phyloP scores from a whole-genome alignment of 169 alveolate genomes.

The Plasmodium ovale region DNA sequence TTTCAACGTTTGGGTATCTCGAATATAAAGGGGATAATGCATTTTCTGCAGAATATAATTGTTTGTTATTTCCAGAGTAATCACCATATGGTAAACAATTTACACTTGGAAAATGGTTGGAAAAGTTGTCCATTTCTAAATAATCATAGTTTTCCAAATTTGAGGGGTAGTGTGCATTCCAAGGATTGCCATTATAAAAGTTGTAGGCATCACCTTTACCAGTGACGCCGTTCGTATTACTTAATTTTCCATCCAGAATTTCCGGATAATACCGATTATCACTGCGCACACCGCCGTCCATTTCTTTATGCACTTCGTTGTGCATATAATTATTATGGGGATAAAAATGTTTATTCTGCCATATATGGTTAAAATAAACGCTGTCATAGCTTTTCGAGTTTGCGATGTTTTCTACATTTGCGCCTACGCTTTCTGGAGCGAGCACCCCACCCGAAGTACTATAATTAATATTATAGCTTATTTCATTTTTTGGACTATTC shows the following conservation, averaged over 20 bases:
- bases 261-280: neutral
- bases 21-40: conserved; percentile 9
- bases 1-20: neutral
- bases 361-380: neutral
- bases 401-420: neutral
- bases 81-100: neutral
- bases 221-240: neutral
- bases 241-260: neutral
- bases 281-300: no score
- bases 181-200: neutral
- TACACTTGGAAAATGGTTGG: neutral
- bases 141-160: conserved; percentile 30
- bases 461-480: conserved; percentile 25
- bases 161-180: neutral
- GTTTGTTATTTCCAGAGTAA: neutral
- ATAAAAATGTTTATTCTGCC: conserved; percentile 3
- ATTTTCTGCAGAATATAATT: conserved; percentile 19
- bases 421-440: neutral
- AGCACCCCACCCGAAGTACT: neutral
- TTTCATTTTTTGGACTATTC: neutral
- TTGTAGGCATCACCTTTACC: neutral
- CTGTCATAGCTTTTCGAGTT: neutral
- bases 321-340: neutral
- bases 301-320: neutral
- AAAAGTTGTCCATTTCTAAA: neutral